Evolutionary conservation across 805 yeast species (phyloP).

Genomic region (Kluyveromyces aestuarii): DNA sequence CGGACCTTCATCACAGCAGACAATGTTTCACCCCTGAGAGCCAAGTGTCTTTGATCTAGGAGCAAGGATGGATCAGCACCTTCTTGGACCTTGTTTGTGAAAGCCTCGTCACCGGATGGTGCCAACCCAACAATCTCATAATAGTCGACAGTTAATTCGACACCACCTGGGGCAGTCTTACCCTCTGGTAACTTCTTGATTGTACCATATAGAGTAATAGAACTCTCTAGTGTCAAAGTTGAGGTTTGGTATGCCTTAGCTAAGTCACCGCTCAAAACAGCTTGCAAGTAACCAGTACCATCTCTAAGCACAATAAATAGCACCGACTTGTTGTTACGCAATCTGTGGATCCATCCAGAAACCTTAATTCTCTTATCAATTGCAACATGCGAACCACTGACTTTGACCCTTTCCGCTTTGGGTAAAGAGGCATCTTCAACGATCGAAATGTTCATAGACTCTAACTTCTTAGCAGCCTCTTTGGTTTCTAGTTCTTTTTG

Average conservation of each 20-base stretch:
- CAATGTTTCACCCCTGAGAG: constrained; percentile 93
- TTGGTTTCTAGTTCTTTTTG: constrained; percentile 50
- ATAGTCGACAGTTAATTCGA: constrained; percentile 85
- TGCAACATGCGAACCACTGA: constrained; percentile 41
- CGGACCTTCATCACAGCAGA: constrained; percentile 92
- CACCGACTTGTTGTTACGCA: constrained; percentile 86
- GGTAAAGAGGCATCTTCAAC: constrained; percentile 69
- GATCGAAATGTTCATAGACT: constrained; percentile 66
- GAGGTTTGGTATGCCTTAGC: constrained; percentile 83
- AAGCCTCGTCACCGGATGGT: constrained; percentile 91
- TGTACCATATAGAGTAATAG: constrained; percentile 72
- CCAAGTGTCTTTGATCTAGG: constrained; percentile 89
- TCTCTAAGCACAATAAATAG: constrained; percentile 90
- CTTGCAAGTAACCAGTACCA: constrained; percentile 86
- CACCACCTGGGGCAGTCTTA: constrained; percentile 94
- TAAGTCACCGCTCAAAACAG: constrained; percentile 81
- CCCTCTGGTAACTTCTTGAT: constrained; percentile 87
- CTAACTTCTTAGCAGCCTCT: constrained; percentile 67
- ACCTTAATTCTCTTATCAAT: constrained; percentile 68
- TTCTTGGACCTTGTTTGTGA: constrained; percentile 91
- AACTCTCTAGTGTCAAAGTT: constrained; percentile 81
- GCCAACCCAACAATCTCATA: constrained; percentile 87
- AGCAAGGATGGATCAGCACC: constrained; percentile 87
- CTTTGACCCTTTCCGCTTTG: constrained; percentile 56
- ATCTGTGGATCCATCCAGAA: constrained; percentile 94